These are phyloP conservation scores for Cylindrotheca fusiformis DNA, from an alignment of 108 stramenopile genomes.

Conservation along the genomic window DNA sequence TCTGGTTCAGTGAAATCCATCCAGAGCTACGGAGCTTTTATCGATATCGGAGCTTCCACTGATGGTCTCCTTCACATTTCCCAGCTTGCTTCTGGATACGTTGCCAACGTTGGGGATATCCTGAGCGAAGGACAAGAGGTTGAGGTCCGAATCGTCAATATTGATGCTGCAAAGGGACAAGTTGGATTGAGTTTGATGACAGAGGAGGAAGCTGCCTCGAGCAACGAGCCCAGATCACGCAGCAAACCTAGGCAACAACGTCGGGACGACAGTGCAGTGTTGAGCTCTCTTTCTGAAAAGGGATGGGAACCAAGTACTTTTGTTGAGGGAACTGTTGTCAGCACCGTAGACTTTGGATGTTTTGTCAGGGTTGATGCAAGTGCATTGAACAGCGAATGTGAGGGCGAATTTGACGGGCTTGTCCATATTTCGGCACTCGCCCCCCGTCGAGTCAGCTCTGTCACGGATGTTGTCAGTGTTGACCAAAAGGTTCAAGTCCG, in stretches of 20 bases:
- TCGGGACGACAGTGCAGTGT: constrained; percentile 59
- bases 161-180: constrained; percentile 88
- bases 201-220: constrained; percentile 70
- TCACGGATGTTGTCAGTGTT: constrained; percentile 54
- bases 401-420: constrained; percentile 83
- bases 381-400: constrained; percentile 57
- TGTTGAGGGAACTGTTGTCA: constrained; percentile 87
- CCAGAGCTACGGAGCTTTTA: constrained; percentile 89
- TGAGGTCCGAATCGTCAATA: constrained; percentile 79
- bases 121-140: constrained; percentile 85
- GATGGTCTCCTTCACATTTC: constrained; percentile 95
- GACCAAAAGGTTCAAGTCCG: constrained; percentile 85
- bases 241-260: constrained; percentile 58
- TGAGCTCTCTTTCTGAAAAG: constrained; percentile 60
- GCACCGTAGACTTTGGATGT: constrained; percentile 88
- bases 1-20: constrained; percentile 85
- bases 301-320: constrained; percentile 76
- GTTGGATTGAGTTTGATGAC: constrained; percentile 78
- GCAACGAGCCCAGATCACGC: constrained; percentile 40
- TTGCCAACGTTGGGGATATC: constrained; percentile 78
- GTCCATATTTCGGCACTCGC: constrained; percentile 83
- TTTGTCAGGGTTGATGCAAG: constrained; percentile 88
- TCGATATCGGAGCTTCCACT: constrained; percentile 89
- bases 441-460: constrained; percentile 55
- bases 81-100: constrained; percentile 84